Evolutionary conservation across 2,329 filamentous ascomycete species (phyloP), one percentile per base, ranked within the genome.

Genomic region (Penicillium expansum): DNA sequence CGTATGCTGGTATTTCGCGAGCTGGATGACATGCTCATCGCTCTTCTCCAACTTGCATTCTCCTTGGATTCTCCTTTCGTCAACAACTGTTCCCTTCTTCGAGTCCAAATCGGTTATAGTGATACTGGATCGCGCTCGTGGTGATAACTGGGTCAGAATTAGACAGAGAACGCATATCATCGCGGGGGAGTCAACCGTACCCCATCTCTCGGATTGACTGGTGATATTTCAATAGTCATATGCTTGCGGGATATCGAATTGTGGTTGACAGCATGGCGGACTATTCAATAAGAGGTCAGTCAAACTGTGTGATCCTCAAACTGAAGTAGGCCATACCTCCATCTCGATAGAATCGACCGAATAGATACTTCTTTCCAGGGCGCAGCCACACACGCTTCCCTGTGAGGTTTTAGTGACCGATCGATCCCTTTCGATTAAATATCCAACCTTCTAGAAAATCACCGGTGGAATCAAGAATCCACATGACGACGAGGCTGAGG

Each of bases 241-340:
- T 99, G 94, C 69, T 94, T 91, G 55, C 93, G 83, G 32, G 94
- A 99, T 48, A 99, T 90, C 1, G 88, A 89, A 68, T 89, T 90
- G 68, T 94, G 84, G 6, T 87, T 84, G 63, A 96, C 89, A 24
- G 83, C 86, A 63, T 90, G 85, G 3, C 85, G 84, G 53, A 84
- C 87, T 90, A 63, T 6, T 6, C 14, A 20, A 20, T 20, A 50
- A 43, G 38, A 33, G 53, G 14, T 43, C 8, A 47, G 41, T 42
- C 3, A 4, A 27, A 29, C 2, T 38, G 56, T 30, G 47, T 29
- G 20, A 57, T 47, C 8, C 22, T 57, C 13, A 29, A 24, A 35
- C 8, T 16, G 20, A 14, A 14, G 20, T 16, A 56, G 27, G 58
- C 16, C 59, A 65, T 80, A 85, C 86, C 80, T 67, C 89, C 86